These are phyloP conservation scores for Trametes maxima DNA, from an alignment of 768 basidiomycete genomes.

Conservation along the genomic window DNA sequence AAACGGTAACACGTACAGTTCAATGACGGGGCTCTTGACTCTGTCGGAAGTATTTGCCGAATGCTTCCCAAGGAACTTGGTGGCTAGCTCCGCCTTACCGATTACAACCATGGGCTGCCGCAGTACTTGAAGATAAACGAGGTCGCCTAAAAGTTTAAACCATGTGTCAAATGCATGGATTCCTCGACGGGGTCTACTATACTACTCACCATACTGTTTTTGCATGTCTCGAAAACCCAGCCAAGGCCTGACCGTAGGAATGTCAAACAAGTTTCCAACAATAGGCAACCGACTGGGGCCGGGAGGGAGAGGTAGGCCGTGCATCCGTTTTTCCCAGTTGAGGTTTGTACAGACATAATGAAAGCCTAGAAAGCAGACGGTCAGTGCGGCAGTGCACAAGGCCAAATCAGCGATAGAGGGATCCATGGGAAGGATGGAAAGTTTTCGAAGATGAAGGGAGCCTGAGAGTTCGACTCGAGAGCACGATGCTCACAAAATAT, in stretches of 20 bases:
- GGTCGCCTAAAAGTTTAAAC: slow-evolving; percentile 17
- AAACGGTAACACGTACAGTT: slow-evolving; percentile 21
- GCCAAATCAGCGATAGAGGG: too few relatives aligned
- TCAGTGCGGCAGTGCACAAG: too few relatives aligned
- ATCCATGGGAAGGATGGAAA: too few relatives aligned
- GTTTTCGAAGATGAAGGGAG: too few relatives aligned
- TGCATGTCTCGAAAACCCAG: neutral
- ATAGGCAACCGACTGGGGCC: slow-evolving; percentile 10
- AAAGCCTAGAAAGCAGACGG: too few relatives aligned
- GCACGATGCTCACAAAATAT: too few relatives aligned
- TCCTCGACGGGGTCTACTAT: neutral
- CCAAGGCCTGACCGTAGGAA: slow-evolving; percentile 2
- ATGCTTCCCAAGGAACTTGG: slow-evolving; percentile 21
- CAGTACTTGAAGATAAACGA: slow-evolving; percentile 21
- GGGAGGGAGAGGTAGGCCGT: neutral
- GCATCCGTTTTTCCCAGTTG: too few relatives aligned
- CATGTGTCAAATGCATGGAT: neutral
- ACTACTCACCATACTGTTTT: neutral
- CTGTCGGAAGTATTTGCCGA: slow-evolving; percentile 23
- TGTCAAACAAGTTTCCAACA: slow-evolving; percentile 10
- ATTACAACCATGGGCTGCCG: slow-evolving; percentile 18
- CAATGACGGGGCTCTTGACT: slow-evolving; percentile 10
- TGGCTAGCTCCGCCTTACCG: neutral
- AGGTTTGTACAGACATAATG: too few relatives aligned
- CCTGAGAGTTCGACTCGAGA: too few relatives aligned